Conservation (phyloP, 768 basidiomycete species). For the Neoboletus subvelutipes region DNA sequence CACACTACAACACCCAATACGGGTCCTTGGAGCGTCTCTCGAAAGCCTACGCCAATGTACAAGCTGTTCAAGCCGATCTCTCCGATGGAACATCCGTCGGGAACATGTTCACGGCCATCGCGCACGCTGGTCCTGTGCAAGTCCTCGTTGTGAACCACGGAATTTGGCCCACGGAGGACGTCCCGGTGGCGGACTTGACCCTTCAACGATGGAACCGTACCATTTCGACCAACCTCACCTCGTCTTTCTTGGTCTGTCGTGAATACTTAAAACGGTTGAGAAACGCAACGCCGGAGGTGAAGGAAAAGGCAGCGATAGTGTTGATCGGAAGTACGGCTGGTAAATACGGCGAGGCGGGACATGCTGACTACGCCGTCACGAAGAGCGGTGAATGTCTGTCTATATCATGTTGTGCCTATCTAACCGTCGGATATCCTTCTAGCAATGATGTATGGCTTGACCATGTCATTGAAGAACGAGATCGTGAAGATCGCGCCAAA, state of each 20-base stretch:
- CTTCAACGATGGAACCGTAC: constrained; percentile 65
- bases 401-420: neutral
- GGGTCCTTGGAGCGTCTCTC: constrained; percentile 42
- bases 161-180: constrained; percentile 44
- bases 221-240: constrained; percentile 62
- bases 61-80: constrained; percentile 57
- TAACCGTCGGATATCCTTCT: neutral
- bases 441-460: constrained; percentile 76
- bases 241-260: constrained; percentile 63
- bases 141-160: constrained; percentile 65
- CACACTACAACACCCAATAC: constrained; percentile 63
- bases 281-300: constrained; percentile 37
- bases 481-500: constrained; percentile 72
- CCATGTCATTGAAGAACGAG: constrained; percentile 72
- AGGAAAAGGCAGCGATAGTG: constrained; percentile 58
- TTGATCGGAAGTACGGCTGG: constrained; percentile 72
- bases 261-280: constrained; percentile 55
- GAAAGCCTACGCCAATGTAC: constrained; percentile 33
- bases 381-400: constrained; percentile 54
- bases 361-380: constrained; percentile 64
- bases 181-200: constrained; percentile 54
- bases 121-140: constrained; percentile 49
- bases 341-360: constrained; percentile 67
- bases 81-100: constrained; percentile 52
- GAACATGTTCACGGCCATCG: constrained; percentile 45